These are phyloP conservation scores for Colletotrichum sp. DNA, from an alignment of 2,329 filamentous ascomycete genomes.

Conservation along the genomic window DNA sequence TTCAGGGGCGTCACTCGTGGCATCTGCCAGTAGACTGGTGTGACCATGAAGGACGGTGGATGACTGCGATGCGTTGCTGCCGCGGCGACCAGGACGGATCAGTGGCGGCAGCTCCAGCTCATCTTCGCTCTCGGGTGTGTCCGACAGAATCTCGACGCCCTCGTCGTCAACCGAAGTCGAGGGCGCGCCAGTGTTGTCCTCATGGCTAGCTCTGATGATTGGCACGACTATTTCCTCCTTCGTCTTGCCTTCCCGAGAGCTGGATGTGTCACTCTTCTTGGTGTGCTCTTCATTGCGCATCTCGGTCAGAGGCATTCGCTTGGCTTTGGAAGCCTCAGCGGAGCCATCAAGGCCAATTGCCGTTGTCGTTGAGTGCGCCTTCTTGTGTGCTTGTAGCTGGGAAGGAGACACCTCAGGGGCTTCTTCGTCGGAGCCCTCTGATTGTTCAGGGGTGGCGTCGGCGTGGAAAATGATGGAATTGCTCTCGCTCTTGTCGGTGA, in stretches of 20 bases:
- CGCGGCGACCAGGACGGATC: slow-evolving; percentile 31
- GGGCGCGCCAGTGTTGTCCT: background rate
- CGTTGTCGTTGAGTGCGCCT: background rate
- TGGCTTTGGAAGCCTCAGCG: background rate
- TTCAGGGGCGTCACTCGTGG: slow-evolving; percentile 49
- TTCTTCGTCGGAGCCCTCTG: background rate
- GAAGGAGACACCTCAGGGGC: background rate
- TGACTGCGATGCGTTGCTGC: slow-evolving; percentile 38
- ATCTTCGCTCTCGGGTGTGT: slow-evolving; percentile 21
- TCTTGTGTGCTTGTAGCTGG: background rate
- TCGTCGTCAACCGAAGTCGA: background rate
- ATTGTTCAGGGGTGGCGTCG: background rate
- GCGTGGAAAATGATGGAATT: background rate
- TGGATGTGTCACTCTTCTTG: background rate
- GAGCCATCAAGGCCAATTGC: background rate
- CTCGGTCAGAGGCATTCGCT: slow-evolving; percentile 7
- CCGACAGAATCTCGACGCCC: background rate
- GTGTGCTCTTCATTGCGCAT: slow-evolving; percentile 1
- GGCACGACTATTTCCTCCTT: background rate
- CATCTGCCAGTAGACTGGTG: slow-evolving; percentile 41
- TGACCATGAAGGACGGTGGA: slow-evolving; percentile 43
- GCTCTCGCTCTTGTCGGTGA: background rate
- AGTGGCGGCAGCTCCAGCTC: slow-evolving; percentile 42
- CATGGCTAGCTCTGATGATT: background rate
- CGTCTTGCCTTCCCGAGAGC: background rate